Base-by-base conservation (phyloP, 2,329 filamentous ascomycete genomes). In the Epichloe baconii region DNA sequence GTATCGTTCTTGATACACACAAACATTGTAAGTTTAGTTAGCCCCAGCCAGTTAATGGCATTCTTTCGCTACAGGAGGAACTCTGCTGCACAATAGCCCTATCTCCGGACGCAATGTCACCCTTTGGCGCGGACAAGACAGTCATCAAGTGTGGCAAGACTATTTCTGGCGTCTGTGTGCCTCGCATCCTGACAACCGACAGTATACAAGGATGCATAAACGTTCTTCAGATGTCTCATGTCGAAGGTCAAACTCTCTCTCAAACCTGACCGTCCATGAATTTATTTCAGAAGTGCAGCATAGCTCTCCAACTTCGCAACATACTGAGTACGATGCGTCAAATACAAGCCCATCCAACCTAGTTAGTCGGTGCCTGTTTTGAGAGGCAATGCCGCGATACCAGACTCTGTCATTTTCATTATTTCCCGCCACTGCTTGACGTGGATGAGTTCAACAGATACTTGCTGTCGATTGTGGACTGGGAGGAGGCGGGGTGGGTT, bases 401-500 rank as follows among this genome's bases (percentile, higher is more conserved):
- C 8, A 42, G 46, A 15, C 35, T 48, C n/a, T 43, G 37, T 2
- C 11, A 36, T 35, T 41, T 31, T 41, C 36, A 37, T 23, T 37
- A 52, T 40, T 41, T 46, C 31, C 40, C 47, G n/a, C 14, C 47
- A 21, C 26, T 47, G 6, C n/a, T 45, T 4, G 36, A 46, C 26
- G 47, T 49, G 51, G n/a, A 12, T 12, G 47, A 52, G 26, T 38
- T 47, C 43, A 46, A 34, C 36, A 21, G 17, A 19, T 45, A 46
- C 23, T n/a, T 48, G 34, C 14, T 49, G 41, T 48, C 35, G 11
- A 36, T 49, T n/a, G 26, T 52, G 34, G 47, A 47, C 35, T 47
- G 47, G 42, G 47, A 49, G 12, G 47, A 49, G 15, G 51, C 46
- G 12, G 47, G 43, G 19, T 52, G 36, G 47, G 47, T 49, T 49